Base-by-base conservation (phyloP, 202 grass and related monocot genomes). In the Zizania palustris region DNA sequence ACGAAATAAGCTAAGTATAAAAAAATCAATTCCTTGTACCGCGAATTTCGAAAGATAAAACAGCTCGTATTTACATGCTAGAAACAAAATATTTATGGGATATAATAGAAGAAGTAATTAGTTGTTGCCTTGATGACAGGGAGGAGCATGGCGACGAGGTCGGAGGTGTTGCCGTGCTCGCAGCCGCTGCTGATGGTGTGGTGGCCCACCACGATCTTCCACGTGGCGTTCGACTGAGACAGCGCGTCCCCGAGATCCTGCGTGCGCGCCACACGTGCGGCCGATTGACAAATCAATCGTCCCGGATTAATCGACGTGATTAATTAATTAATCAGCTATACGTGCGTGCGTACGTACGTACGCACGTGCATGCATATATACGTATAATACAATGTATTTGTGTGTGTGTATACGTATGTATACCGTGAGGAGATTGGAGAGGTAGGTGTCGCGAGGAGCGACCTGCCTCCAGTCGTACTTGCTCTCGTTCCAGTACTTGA, bases 201-300 rank as follows among this genome's bases (percentile, higher is more conserved):
- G 85, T 92, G 93, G 5, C 93, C 93, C 7, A 96, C 85, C 7
- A 90, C 93, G 62, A 96, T 84, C 79, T 96, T 96, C 93, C 93
- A 92, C 4, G 79, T 75, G 6, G 93, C 93, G 0, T 67, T 85
- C 0, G 93, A 96, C 19, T 28, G 62, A 14, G 73, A 15, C 67
- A 92, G 50, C 15, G 87, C 86, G 2, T 65, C 41, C 0, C 82
- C 72, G 64, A 96, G 75, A 63, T 92, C 87, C 90, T 93, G 42
- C 6, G 6, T 51, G 0, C 0, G 7, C 18, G 51, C n/a, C 28
- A 28, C 28, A 28, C 28, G 28, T 28, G 28, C 28, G 28, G 28
- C 2, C 28, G 2, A 28, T 28, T 28, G 2, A 28, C 28, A 28
- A 2, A 28, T 28, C 2, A 28, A 28, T 28, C n/a, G n/a, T n/a